A percentile compares a stretch with the other conserved stretches of the same genome.
Evolutionary conservation across 1,284 basidiomycete species (phyloP).

Genomic region (Leccinum proliferum): DNA sequence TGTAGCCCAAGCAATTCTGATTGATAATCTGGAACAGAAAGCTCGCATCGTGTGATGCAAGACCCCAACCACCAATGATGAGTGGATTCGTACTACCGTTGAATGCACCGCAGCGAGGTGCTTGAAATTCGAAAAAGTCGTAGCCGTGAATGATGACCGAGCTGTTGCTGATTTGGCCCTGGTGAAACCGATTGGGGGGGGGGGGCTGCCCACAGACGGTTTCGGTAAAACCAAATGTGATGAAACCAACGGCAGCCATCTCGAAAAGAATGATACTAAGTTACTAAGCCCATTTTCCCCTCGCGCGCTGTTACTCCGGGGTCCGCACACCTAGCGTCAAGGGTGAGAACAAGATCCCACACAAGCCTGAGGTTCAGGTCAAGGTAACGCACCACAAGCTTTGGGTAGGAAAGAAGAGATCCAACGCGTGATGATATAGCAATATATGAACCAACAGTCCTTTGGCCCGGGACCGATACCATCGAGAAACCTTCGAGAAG

Average conservation of each 20-base stretch:
- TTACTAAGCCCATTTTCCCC: constrained; percentile 88
- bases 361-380: background rate
- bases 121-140: constrained; percentile 81
- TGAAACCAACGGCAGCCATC: constrained; percentile 94
- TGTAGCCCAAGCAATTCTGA: constrained; percentile 71
- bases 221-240: constrained; percentile 99
- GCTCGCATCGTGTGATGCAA: constrained; percentile 83
- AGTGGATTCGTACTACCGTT: constrained; percentile 82
- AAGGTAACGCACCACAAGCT: constrained; percentile 51
- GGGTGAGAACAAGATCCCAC: constrained; percentile 6
- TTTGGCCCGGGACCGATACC: constrained; percentile 83
- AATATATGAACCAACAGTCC: constrained; percentile 96
- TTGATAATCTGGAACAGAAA: constrained; percentile 96
- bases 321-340: constrained; percentile 69
- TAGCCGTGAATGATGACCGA: constrained; percentile 93
- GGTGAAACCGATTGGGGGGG: constrained; percentile 73
- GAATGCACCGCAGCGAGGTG: constrained; percentile 71
- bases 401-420: constrained; percentile 72
- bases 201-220: constrained; percentile 86
- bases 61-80: constrained; percentile 69
- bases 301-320: constrained; percentile 93
- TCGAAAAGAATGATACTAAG: constrained; percentile 73
- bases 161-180: constrained; percentile 71
- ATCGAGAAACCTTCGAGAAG: constrained; percentile 57
- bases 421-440: constrained; percentile 81